Conservation (phyloP, 495 filamentous ascomycete species). For the Niebla homalea region DNA sequence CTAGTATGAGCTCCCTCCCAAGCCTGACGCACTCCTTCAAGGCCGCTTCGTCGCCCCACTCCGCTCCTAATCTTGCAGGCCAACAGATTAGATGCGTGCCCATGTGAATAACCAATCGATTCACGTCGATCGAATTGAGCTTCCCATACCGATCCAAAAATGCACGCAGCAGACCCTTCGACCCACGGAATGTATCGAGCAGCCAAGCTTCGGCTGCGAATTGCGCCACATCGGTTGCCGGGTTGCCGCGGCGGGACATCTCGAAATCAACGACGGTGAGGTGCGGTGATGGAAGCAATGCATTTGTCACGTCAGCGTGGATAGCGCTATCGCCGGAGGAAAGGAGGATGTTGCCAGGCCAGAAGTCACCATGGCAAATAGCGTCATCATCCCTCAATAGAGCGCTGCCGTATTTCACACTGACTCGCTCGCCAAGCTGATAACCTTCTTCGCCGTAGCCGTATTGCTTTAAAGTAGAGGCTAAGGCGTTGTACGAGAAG, state of each 20-base stretch:
- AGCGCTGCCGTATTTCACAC: slow-evolving; percentile 17
- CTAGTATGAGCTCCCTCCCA: slow-evolving; percentile 15
- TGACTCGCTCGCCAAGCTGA: slow-evolving; percentile 16
- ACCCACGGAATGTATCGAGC: slow-evolving; percentile 23
- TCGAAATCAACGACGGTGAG: slow-evolving; percentile 28
- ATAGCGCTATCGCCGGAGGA: neutral
- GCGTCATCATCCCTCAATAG: slow-evolving; percentile 21
- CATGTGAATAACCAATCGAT: slow-evolving; percentile 21
- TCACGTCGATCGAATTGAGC: slow-evolving; percentile 9
- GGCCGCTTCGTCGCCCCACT: slow-evolving; percentile 19
- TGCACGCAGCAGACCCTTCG: slow-evolving; percentile 16
- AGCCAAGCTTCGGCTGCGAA: slow-evolving; percentile 27
- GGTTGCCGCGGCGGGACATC: slow-evolving; percentile 21
- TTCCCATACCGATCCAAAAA: slow-evolving; percentile 21
- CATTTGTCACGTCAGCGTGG: neutral
- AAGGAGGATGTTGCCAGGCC: slow-evolving; percentile 19
- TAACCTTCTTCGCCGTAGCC: slow-evolving; percentile 9
- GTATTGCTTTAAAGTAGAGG: slow-evolving; percentile 12
- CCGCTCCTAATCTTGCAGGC: slow-evolving; percentile 18
- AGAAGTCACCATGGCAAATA: slow-evolving; percentile 28
- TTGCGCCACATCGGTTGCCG: slow-evolving; percentile 25
- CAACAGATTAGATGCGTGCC: slow-evolving; percentile 25
- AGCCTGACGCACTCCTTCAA: slow-evolving; percentile 17
- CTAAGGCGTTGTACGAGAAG: slow-evolving; percentile 16
- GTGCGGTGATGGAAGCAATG: neutral